Percentiles rank a stretch among this genome's conserved stretches.
Evolutionary conservation across 1,284 basidiomycete genomes (phyloP).

Genomic region (Trametes pubescens): DNA sequence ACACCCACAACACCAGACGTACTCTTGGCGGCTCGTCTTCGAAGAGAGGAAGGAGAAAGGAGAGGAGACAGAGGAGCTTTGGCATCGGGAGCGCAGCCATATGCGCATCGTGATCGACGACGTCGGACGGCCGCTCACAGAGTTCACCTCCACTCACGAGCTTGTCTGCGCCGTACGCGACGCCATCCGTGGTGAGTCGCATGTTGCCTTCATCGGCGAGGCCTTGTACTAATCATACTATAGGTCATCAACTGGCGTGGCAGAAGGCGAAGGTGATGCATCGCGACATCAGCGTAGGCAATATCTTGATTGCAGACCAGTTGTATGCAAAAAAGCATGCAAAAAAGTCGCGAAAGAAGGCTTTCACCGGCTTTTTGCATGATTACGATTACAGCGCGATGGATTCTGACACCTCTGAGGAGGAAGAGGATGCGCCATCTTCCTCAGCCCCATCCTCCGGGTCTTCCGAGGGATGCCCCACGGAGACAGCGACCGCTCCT

Average conservation of each 20-base stretch:
- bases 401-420: not conserved
- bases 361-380: slow-evolving; percentile 25
- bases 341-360: not conserved
- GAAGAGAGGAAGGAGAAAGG: not conserved
- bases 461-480: not conserved
- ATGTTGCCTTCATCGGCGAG: not conserved
- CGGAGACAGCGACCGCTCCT: not conserved
- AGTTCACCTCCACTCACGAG: slow-evolving; percentile 21
- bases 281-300: slow-evolving; percentile 31
- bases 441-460: not conserved
- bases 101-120: slow-evolving; percentile 24
- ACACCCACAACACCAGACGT: slow-evolving; percentile 23
- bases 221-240: not conserved
- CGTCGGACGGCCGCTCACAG: slow-evolving; percentile 21
- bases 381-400: slow-evolving; percentile 31
- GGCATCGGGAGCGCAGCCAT: slow-evolving; percentile 25
- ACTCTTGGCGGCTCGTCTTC: slow-evolving; percentile 7
- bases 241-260: slow-evolving; percentile 17
- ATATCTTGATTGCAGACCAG: slow-evolving; percentile 24
- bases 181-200: slow-evolving; percentile 23
- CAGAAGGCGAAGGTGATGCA: slow-evolving; percentile 22
- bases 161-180: slow-evolving; percentile 23
- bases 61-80: not conserved
- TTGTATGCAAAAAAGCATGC: too few relatives aligned
- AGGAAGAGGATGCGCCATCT: not conserved